Evolutionary conservation across 2,329 filamentous ascomycete species (phyloP), one percentile per base, ranked within the genome.

Genomic region (Colletotrichum tropicale): DNA sequence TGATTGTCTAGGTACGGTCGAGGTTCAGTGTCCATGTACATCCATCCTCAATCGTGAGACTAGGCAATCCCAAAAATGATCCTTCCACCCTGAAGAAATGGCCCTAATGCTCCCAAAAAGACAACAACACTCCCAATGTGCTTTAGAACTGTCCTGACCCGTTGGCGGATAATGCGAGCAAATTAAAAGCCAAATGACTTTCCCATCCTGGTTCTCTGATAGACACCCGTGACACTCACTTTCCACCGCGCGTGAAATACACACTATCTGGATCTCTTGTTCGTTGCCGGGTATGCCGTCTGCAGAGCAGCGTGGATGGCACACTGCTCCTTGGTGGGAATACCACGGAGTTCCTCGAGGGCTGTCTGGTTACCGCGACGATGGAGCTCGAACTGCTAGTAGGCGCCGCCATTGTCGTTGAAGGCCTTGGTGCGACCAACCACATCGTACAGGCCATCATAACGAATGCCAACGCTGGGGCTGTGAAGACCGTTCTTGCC

Each of bases 401-500:
- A 58, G 21, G n/a, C 26, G 55, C 55, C 55, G 24, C n/a, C 26
- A 18, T 16, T 21, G 26, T 26, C 55, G 24, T 28, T 28, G 2
- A 16, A 16, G 21, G 26, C 55, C 26, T 58, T 7, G 24, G 21
- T 28, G 24, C 26, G 55, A 18, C 13, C 0, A 18, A 28, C 55
- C 8, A 58, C 55, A 10, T 28, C 8, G 2, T 58, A 58, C 0
- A 58, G 55, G 6, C 55, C 55, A 0, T 58, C 55, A 0, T 58
- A 58, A 0, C 55, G 55, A 2, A 58, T 26, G 0, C 55, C 55
- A 0, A 26, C 21, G 21, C 21, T 28, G 16, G 55, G 55, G 12
- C 21, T 18, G 21, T 28, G 28, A 18, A 58, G 13, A 26, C n/a
- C 26, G 55, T 28, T 0, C 0, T 0, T 2, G 55, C 0, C 55